Base-by-base conservation (phyloP, 1,139 yeast species). In the Suhomyces wounanorum region DNA sequence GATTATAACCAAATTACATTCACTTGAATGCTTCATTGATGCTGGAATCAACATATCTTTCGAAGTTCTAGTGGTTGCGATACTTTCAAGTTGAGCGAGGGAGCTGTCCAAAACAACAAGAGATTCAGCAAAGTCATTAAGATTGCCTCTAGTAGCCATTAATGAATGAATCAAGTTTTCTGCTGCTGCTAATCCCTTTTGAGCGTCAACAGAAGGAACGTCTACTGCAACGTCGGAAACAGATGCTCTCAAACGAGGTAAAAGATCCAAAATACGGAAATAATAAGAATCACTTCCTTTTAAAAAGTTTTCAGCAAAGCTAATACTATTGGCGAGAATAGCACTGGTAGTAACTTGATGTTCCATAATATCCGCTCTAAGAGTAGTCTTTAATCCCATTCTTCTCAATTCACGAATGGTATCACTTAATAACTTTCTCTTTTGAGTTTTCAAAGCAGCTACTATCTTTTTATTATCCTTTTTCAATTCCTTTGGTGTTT, bases 391-490 rank as follows among this genome's bases (percentile, higher is more conserved):
- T 58, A 94, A 68, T 1, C 99, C 99, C 62, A 89, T 81, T 54
- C 84, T 73, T 63, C 84, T 82, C 49, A 92, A 70, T 57, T 89
- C 95, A 55, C 84, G 83, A 54, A 94, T 68, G 0, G 92, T 81
- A 53, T 87, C 90, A 68, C 95, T 87, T 52, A 94, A 71, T 11
- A 90, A 69, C 58, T 87, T 88, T 55, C 86, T 77, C 70, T 94
- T 95, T 61, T 90, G 95, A 39, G 85, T 79, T 61, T 87, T 89
- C 65, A 95, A 74, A 3, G 91, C 79, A 2, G 94, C 86, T 35
- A 91, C 75, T 0, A 72, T 54, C 63, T 87, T 88, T 70, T 92
- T 91, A 59, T 82, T 85, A 38, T 87, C 95, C 49, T 92, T 91
- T 10, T 80, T 85, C 57, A 79, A 74, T 8, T 73, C 78, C 3